Base-by-base conservation (phyloP, 495 filamentous ascomycete genomes). In the Trichoderma erinaceum region DNA sequence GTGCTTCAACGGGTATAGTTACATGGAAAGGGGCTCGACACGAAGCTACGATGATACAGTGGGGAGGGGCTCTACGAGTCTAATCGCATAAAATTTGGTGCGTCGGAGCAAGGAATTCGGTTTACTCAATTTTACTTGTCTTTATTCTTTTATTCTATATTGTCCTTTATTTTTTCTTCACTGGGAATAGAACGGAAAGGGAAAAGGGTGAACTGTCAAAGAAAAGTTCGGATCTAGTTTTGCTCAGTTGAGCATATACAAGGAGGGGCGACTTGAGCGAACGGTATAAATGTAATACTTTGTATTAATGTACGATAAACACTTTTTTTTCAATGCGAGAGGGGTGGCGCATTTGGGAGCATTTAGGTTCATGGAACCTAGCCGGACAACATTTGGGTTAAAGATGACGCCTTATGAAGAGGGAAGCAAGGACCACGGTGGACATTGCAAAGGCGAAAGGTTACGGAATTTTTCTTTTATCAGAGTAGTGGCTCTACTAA, bases 401-500 rank as follows among this genome's bases (percentile, higher is more conserved):
- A 61, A 25, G 56, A 61, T 32, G 56, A 61, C 56, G 15, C 5
- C 10, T 32, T 12, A 61, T 32, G 56, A n/a, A 48, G 44, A 48
- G 44, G 44, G 4, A 48, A n/a, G 4, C 44, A 48, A 48, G n/a
- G 13, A 15, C n/a, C 18, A 48, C 13, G 44, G 18, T 32, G 56
- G 56, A 61, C 56, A 61, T 61, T 23, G 4, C 56, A 61, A 18
- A 61, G 56, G 25, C 56, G 56, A 29, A 29, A 35, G n/a, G 44
- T 48, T n/a, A 48, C 4, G 44, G 25, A 61, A 25, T 23, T 23
- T 58, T 56, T n/a, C 1, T 56, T 21, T 4, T 13, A 38, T 35
- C 38, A 69, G 69, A 58, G 73, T 65, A 68, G 63, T 70, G 65
- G 71, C 63, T 70, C 66, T 70, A 68, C 67, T 70, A 50, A 32